A percentile compares a stretch with the other conserved stretches of the same genome.
Conservation (phyloP, 805 yeast genomes). For the Lachancea meyersii region DNA sequence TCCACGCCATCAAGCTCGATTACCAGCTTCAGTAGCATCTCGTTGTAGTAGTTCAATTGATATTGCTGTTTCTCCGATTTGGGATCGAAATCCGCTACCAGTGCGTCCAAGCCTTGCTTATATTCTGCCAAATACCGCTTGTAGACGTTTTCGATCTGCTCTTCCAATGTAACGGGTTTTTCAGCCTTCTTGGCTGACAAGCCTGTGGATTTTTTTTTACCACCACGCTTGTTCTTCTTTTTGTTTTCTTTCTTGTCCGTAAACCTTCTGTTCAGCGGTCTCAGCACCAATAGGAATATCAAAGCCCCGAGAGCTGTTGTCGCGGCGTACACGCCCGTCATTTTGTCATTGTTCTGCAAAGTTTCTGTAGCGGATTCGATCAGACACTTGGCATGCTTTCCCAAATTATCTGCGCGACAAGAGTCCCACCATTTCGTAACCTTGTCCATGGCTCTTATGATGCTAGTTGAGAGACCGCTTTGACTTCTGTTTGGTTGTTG, state of each 20-base stretch:
- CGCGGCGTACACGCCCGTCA: slow-evolving; percentile 3
- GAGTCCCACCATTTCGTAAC: slow-evolving; percentile 2
- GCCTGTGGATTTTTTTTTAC: slow-evolving; percentile 7
- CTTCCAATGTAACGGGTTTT: slow-evolving; percentile 21
- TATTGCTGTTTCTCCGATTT: slow-evolving; percentile 33
- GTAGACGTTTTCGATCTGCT: slow-evolving; percentile 22
- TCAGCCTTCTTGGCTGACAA: neutral
- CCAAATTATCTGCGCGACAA: neutral
- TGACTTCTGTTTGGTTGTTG: neutral
- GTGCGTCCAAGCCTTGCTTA: slow-evolving; percentile 18
- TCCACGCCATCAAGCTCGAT: slow-evolving; percentile 64
- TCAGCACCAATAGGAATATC: slow-evolving; percentile 1
- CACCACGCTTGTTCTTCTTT: slow-evolving; percentile 5
- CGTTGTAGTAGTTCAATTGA: slow-evolving; percentile 55
- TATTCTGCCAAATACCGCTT: slow-evolving; percentile 25
- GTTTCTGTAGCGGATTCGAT: neutral
- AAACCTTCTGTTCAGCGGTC: neutral
- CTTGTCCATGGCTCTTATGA: neutral
- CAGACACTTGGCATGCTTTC: neutral
- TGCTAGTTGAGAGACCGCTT: neutral
- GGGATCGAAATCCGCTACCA: slow-evolving; percentile 19
- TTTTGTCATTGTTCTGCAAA: neutral
- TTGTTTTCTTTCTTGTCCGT: neutral
- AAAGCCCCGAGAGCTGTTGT: slow-evolving; percentile 8
- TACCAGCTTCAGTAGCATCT: slow-evolving; percentile 58